These are phyloP conservation scores for Suillus bovinus DNA, from an alignment of 768 basidiomycete genomes.

Conservation along the genomic window DNA sequence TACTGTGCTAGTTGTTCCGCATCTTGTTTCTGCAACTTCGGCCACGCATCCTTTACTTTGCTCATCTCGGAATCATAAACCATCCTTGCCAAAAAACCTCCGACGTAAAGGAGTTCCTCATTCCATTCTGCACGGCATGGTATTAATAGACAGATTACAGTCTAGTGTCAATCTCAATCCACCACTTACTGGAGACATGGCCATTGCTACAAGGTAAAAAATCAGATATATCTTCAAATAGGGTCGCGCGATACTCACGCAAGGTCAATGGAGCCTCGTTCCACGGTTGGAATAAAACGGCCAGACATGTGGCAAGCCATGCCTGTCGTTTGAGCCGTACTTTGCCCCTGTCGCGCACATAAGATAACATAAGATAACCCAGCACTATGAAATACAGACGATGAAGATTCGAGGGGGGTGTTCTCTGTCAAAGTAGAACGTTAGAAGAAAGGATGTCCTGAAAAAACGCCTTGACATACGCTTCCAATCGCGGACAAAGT, in stretches of 20 bases:
- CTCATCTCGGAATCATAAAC: constrained; percentile 83
- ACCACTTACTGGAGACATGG: constrained; percentile 64
- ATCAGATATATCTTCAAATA: constrained; percentile 4
- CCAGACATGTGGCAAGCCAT: constrained; percentile 60
- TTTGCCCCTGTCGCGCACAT: constrained; percentile 62
- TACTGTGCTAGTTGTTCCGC: constrained; percentile 50
- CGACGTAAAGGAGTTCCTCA: constrained; percentile 77
- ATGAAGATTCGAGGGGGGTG: constrained; percentile 73
- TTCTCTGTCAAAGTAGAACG: constrained; percentile 44
- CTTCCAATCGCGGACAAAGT: constrained; percentile 77
- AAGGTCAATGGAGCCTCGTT: constrained; percentile 85
- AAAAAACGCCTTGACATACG: constrained; percentile 39
- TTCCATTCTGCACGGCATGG: constrained; percentile 72
- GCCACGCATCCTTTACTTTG: constrained; percentile 42
- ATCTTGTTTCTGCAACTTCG: background rate
- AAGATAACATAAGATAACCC: background rate
- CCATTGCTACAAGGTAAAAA: constrained; percentile 56
- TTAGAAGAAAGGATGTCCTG: background rate
- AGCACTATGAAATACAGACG: constrained; percentile 33
- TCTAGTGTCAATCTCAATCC: background rate
- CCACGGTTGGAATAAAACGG: constrained; percentile 91
- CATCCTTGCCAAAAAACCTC: constrained; percentile 76
- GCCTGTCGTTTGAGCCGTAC: constrained; percentile 90
- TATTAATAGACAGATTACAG: background rate
- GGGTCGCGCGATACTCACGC: constrained; percentile 47